These are phyloP conservation scores for Erythrobasidium yunnanense DNA, from an alignment of 768 basidiomycete genomes.

Conservation along the genomic window DNA sequence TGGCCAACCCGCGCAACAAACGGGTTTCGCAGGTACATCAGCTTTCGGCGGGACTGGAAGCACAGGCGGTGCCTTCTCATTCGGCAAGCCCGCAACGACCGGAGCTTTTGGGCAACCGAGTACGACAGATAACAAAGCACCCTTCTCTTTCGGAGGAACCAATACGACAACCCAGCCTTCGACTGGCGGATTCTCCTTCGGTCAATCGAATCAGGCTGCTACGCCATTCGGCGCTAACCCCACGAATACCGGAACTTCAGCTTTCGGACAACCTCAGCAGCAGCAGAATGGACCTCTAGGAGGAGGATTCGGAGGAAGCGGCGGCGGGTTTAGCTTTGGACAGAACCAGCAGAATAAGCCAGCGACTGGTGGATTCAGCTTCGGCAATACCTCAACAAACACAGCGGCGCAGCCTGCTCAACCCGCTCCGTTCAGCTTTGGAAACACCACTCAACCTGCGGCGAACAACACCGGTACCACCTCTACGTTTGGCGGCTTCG, in stretches of 20 bases:
- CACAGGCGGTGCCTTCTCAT: background rate
- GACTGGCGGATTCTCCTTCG: slow-evolving; percentile 37
- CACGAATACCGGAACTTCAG: background rate
- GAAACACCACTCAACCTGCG: slow-evolving; percentile 30
- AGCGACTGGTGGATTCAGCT: background rate
- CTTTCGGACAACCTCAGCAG: slow-evolving; percentile 3
- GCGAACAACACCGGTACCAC: background rate
- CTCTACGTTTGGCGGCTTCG: background rate
- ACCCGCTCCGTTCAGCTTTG: slow-evolving; percentile 37
- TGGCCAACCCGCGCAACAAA: too few relatives aligned
- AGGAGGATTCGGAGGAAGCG: background rate
- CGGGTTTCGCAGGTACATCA: too few relatives aligned
- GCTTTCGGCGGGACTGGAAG: background rate
- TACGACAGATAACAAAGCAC: slow-evolving; percentile 34
- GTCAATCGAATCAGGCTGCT: slow-evolving; percentile 24
- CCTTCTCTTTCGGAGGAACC: slow-evolving; percentile 35
- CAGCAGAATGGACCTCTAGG: background rate
- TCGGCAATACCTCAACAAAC: background rate
- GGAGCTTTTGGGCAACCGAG: slow-evolving; percentile 32
- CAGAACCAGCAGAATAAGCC: background rate
- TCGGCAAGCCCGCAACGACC: slow-evolving; percentile 29
- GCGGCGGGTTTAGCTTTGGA: background rate
- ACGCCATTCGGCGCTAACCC: background rate
- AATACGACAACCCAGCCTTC: slow-evolving; percentile 26
- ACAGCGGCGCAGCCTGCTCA: slow-evolving; percentile 34